A percentile compares a stretch with the other conserved stretches of the same genome.
Evolutionary conservation across 2,329 filamentous ascomycete genomes (phyloP).

Genomic region (Ceratocystis papillata): DNA sequence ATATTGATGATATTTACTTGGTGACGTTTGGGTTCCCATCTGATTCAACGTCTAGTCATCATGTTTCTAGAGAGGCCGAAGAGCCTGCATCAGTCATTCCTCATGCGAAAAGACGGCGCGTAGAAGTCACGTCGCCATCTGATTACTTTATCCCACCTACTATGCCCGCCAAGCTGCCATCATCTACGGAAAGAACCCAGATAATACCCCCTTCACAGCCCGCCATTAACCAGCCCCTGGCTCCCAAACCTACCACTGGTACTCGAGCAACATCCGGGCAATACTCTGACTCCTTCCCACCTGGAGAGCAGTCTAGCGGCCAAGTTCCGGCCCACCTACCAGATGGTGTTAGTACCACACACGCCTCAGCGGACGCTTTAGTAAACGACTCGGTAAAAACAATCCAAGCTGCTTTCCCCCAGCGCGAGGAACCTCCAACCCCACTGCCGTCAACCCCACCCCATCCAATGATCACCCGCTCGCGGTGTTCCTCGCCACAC

Average conservation of each 20-base stretch:
- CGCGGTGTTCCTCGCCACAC: constrained; percentile 11
- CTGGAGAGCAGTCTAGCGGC: neutral
- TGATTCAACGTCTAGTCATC: neutral
- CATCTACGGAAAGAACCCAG: neutral
- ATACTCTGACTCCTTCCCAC: too few species aligned
- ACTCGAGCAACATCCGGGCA: neutral
- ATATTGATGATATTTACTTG: constrained; percentile 30
- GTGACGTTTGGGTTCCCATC: constrained; percentile 7
- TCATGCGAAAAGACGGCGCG: neutral
- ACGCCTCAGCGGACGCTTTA: neutral
- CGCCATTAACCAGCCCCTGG: neutral
- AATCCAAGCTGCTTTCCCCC: neutral
- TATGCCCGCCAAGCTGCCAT: neutral
- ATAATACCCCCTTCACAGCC: neutral
- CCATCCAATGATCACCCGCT: constrained; percentile 15
- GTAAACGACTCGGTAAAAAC: neutral
- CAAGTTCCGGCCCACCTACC: neutral
- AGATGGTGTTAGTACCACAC: neutral
- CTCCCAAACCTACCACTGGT: neutral
- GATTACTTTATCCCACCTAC: neutral
- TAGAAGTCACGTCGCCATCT: neutral
- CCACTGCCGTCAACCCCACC: neutral
- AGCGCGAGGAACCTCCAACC: neutral
- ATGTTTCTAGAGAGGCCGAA: neutral
- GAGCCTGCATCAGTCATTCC: neutral